Conservation (phyloP, 306 rosid species). For the Corylus heterophylla region DNA sequence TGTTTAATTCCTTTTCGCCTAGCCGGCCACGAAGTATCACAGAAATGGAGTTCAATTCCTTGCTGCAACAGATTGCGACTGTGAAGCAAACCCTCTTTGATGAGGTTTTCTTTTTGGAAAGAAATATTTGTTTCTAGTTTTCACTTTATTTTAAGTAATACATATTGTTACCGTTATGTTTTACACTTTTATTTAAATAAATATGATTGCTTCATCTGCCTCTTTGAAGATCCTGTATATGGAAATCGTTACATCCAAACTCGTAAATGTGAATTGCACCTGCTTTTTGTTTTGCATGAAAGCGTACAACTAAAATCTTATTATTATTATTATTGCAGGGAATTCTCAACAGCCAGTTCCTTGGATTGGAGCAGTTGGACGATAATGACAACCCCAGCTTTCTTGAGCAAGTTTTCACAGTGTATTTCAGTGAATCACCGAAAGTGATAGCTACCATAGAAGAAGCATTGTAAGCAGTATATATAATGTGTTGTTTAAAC, state of each 20-base stretch:
- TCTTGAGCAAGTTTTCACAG: conserved; percentile 30
- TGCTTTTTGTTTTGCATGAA: too few species aligned
- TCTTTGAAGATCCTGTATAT: too few species aligned
- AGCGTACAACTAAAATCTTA: too few species aligned
- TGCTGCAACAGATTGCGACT: conserved; percentile 20
- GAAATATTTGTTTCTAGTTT: too few species aligned
- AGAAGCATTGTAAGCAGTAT: conserved; percentile 32
- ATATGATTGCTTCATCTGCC: too few species aligned
- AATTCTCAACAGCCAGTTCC: conserved; percentile 20
- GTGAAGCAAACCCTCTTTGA: conserved; percentile 43
- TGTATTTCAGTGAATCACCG: conserved; percentile 33
- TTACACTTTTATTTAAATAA: too few species aligned
- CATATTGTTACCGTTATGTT: not conserved
- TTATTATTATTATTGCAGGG: conserved; percentile 8
- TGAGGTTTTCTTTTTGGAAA: conserved; percentile 30
- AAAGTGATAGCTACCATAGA: conserved; percentile 25
- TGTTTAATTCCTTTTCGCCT: not conserved
- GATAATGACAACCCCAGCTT: conserved; percentile 34
- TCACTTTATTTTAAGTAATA: too few species aligned
- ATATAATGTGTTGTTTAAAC: not conserved
- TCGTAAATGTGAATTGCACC: too few species aligned
- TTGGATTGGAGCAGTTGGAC: conserved; percentile 34
- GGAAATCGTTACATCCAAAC: too few species aligned
- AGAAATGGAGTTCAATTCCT: conserved; percentile 17
- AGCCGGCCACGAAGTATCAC: too few species aligned